phyloP scores from a whole-genome alignment of 1,284 basidiomycete species.

The Leccinum holopus region DNA sequence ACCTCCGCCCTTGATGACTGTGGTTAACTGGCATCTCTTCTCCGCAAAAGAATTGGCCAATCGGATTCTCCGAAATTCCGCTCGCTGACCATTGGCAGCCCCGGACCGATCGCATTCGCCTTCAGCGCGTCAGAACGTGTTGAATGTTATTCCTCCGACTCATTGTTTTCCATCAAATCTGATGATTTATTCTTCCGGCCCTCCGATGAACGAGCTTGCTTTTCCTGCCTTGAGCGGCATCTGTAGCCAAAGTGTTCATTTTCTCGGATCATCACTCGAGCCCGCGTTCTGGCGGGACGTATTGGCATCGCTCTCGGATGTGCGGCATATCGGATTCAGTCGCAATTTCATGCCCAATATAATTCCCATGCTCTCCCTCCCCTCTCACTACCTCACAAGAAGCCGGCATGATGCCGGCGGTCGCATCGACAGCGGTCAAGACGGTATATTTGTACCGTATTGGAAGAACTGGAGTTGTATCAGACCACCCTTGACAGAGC shows the following conservation, averaged over 20 bases:
- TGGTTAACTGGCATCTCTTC: background rate
- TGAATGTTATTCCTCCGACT: background rate
- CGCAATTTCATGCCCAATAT: background rate
- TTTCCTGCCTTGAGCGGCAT: background rate
- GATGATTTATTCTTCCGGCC: background rate
- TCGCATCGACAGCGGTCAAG: background rate
- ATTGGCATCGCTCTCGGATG: background rate
- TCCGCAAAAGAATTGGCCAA: background rate
- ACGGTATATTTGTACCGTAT: background rate
- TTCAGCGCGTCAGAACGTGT: background rate
- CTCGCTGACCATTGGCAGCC: background rate
- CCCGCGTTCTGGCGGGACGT: background rate
- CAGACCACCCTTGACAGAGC: background rate
- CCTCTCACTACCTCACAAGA: background rate
- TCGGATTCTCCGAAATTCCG: background rate
- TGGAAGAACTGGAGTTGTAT: background rate
- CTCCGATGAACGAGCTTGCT: background rate
- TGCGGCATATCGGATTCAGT: background rate
- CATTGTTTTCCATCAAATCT: background rate
- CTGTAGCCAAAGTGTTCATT: background rate
- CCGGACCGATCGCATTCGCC: background rate
- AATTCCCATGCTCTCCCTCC: background rate
- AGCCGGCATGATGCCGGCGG: background rate
- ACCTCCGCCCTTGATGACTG: too few species aligned
- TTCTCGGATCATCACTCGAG: background rate